Base-by-base conservation (phyloP, 2,329 filamentous ascomycete genomes). In the Phialocephala subalpina region DNA sequence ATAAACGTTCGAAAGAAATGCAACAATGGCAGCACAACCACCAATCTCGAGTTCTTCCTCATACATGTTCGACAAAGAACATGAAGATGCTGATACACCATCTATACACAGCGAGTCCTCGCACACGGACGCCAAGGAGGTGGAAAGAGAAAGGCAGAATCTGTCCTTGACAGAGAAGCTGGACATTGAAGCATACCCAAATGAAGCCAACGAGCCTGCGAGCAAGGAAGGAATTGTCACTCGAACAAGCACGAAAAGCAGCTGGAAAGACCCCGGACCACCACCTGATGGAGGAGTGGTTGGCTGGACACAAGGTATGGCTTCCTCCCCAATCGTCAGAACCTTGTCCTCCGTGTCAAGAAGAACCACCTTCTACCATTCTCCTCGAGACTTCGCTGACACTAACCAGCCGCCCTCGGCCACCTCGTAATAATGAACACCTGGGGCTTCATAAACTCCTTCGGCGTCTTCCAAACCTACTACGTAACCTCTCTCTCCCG, bases 381-480 rank as follows among this genome's bases (percentile, higher is more conserved):
- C 33, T n/a, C 9, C 20, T 14, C 38, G 12, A 40, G 25, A n/a
- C 14, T 7, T 20, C 7, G 9, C 18, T 42, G 27, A 18, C 42
- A 42, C 27, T 12, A 7, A 12, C 12, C 33, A 75, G 72, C 66
- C 29, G 62, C 68, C 12, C 61, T 72, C 11, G 66, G 59, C 8
- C 74, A 76, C 61, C 65, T 77, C 0, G 73, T 75, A 1, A 71
- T 76, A 33, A 72, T 76, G 67, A 74, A 74, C 42, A 77, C 75
- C 14, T 77, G 75, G 79, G 77, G 77, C 3, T 74, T 77, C 59
- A 76, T 78, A 64, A 79, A 78, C 61, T 77, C 77, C 7, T 82
- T 80, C 61, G 81, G 81, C 11, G 73, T 82, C 29, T 83, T 82
- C 66, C 80, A 83, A 73, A 73, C 76, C 16, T 81, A 82, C 71